Evolutionary conservation across 75 land plant genomes (phyloP).

Genomic region (Selaginella tamariscina): DNA sequence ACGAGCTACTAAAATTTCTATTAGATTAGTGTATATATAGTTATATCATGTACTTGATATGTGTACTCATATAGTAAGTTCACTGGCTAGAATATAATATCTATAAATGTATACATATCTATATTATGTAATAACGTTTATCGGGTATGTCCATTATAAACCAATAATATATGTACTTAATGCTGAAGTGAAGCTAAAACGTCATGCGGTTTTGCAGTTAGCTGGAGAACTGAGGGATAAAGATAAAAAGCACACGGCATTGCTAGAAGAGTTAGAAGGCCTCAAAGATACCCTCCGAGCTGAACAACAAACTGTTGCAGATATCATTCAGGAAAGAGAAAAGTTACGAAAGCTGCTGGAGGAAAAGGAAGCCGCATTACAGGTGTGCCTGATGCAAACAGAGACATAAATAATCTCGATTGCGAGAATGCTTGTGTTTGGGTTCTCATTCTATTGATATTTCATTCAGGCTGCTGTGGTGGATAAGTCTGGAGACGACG

Average conservation of each 20-base stretch:
- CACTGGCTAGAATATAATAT: no score
- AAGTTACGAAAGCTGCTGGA: conserved; percentile 33
- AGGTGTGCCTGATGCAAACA: conserved; percentile 30
- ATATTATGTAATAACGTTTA: no score
- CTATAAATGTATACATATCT: no score
- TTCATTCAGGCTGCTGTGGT: conserved; percentile 19
- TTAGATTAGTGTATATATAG: no score
- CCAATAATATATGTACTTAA: no score
- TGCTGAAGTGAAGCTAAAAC: no score
- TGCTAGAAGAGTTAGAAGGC: conserved; percentile 67
- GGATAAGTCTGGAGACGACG: conserved; percentile 10
- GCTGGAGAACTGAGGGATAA: conserved; percentile 55
- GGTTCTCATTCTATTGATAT: no score
- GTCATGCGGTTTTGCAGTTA: conserved; percentile 58
- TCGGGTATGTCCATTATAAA: no score
- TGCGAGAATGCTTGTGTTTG: no score
- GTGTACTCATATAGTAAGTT: no score
- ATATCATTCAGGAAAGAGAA: conserved; percentile 46
- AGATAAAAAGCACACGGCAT: conserved; percentile 44
- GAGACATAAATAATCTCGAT: not conserved
- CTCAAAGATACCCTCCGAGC: conserved; percentile 43
- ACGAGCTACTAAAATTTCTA: no score
- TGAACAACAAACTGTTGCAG: conserved; percentile 44
- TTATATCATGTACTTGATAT: no score
- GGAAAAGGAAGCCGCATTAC: conserved; percentile 60